Base-by-base conservation (phyloP, 371 early-diverging fungal species). In the Mortierella sp. region DNA sequence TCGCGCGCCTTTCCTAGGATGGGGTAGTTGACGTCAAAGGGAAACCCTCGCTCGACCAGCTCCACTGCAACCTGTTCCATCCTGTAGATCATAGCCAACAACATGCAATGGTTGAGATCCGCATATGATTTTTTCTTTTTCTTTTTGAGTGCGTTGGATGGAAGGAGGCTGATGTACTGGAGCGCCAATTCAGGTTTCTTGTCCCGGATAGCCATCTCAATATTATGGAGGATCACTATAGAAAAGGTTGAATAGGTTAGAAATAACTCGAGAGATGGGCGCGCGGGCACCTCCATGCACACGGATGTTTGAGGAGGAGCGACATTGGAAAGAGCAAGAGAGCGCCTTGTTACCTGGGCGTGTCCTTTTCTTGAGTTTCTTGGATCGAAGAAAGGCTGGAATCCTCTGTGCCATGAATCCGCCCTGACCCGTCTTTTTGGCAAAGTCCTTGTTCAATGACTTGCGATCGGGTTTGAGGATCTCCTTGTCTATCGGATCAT, bases 51-150 rank as follows among this genome's bases (percentile, higher is more conserved):
- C 16, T 81, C 81, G 38, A 74, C 76, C 19, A 81, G 47, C 19
- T 76, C 68, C n/a, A 81, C 60, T 6, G 80, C 80, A 13, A 81
- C 78, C 43, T 74, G 74, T 30, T 81, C 81, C 72, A 81, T 71
- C 45, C 81, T 71, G 61, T 72, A 67, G 38, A 74, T 65, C 71
- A 81, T 76, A 5, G 81, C 80, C 47, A 79, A 51, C 23, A 81
- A 63, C 76, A 81, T 76, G 52, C 78, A 76, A 34, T 70, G 70
- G 46, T 76, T 76, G 14, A 76, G 52, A 39, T 66, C 70, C 38
- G 70, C 65, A 30, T 76, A 70, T 1, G 78, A 64, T 34, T 76
- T 76, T 27, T 76, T 76, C 57, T 76, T 76, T 24, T 76, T 76
- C 67, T 76, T 76, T 38, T 76, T 76, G 13, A 76, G 48, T 0